Evolutionary conservation across 208 protist genomes (phyloP).

Genomic region (Trypanosoma lewisi): DNA sequence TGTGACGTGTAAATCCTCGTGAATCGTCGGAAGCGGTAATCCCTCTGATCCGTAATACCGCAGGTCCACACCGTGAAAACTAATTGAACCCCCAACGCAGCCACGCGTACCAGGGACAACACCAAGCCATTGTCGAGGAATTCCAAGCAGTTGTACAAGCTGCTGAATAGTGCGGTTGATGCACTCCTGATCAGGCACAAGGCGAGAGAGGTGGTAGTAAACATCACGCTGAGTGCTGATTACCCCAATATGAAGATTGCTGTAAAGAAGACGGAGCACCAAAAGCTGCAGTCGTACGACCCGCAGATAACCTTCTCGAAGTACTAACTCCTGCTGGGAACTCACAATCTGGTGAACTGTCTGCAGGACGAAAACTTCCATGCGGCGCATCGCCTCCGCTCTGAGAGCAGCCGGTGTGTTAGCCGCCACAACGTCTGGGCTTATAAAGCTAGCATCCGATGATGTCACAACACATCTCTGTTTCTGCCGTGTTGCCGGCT

Average conservation of each 20-base stretch:
- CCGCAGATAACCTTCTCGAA: constrained; percentile 6
- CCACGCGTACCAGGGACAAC: constrained; percentile 72
- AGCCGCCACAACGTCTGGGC: constrained; percentile 14
- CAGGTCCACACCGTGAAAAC: constrained; percentile 39
- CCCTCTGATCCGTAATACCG: constrained; percentile 23
- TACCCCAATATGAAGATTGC: constrained; percentile 34
- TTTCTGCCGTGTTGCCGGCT: not conserved
- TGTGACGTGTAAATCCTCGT: constrained; percentile 33
- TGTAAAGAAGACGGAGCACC: constrained; percentile 44
- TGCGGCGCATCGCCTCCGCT: constrained; percentile 55
- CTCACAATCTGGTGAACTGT: constrained; percentile 28
- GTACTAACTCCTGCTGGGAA: not conserved
- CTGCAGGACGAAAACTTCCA: constrained; percentile 51
- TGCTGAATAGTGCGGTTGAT: constrained; percentile 53
- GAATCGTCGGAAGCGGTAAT: constrained; percentile 25
- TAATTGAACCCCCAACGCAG: constrained; percentile 50
- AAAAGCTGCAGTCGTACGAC: constrained; percentile 34
- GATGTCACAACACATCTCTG: not conserved
- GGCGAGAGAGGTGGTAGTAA: constrained; percentile 74
- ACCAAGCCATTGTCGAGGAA: constrained; percentile 63
- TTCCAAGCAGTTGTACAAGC: constrained; percentile 36
- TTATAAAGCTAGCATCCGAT: constrained; percentile 16
- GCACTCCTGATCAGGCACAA: constrained; percentile 45
- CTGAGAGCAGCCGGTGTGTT: constrained; percentile 27
- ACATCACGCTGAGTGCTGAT: constrained; percentile 78